Conservation (phyloP, 1,284 basidiomycete genomes). For the Pseudozyma flocculosa region DNA sequence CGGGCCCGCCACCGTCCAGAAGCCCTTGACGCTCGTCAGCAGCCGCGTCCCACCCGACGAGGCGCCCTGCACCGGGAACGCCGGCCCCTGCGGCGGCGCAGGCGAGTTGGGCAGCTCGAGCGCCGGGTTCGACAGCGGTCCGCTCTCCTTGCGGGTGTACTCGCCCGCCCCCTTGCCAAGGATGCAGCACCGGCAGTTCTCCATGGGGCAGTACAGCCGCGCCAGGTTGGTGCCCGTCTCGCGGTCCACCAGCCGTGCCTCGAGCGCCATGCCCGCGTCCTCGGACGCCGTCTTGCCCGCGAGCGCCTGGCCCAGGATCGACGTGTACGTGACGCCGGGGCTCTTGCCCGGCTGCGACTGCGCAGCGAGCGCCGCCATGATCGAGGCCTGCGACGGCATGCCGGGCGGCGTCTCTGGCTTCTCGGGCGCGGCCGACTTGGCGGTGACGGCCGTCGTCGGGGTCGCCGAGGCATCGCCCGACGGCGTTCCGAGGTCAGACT, state of each 20-base stretch:
- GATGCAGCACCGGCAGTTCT: conserved; percentile 48
- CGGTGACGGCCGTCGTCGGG: too few relatives aligned
- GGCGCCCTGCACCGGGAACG: conserved; percentile 19
- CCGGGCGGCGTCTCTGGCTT: conserved; percentile 17
- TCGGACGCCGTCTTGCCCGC: conserved; percentile 54
- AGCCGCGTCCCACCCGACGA: conserved; percentile 12
- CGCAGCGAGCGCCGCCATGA: conserved; percentile 41
- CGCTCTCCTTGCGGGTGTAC: conserved; percentile 48
- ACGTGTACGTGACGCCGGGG: conserved; percentile 33
- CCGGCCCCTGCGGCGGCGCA: conserved; percentile 23
- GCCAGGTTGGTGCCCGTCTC: conserved; percentile 40
- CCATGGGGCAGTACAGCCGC: conserved; percentile 52
- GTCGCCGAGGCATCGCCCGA: too few relatives aligned
- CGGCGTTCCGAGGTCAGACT: not conserved
- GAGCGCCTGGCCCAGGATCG: conserved; percentile 52
- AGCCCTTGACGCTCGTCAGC: conserved; percentile 33
- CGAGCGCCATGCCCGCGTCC: conserved; percentile 49
- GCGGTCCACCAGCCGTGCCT: conserved; percentile 51
- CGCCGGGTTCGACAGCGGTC: conserved; percentile 38
- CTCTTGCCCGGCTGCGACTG: conserved; percentile 29
- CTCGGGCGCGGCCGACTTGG: conserved; percentile 4
- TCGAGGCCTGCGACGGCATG: conserved; percentile 36
- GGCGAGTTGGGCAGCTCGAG: conserved; percentile 38
- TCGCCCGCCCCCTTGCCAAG: conserved; percentile 37
- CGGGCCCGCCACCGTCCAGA: conserved; percentile 48